Evolutionary conservation across 306 rosid species (phyloP), one percentile per base, ranked within the genome.

Genomic region (Quercus alba): DNA sequence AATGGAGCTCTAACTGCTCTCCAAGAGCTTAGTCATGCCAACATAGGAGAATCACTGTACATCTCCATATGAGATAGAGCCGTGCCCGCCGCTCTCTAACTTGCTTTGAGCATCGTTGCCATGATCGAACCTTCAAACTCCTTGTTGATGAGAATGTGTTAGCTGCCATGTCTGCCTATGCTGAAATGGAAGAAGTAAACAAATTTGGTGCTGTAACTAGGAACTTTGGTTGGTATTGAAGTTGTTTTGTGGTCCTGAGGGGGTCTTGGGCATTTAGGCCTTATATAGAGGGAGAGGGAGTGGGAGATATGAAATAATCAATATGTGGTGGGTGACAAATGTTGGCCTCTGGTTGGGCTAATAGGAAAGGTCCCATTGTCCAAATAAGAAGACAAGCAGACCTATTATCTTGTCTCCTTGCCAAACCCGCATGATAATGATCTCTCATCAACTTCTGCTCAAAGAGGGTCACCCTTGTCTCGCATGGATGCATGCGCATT

Each of bases 41-140:
- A 30, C 94, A 93, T 15, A 95, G 88, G 75, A 93, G 94, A 77
- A 90, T 76, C 33, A 95, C 97, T 70, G 93, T 87, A 80, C 99
- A 95, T 73, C 98, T 95, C 99, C 99, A 93, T 12, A 93, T 90
- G 80, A 95, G 90, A 86, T 95, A 95, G 76, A 95, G 93, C 83
- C 99, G 78, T 4, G 96, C 91, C 73, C 93, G 84, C 55, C 90
- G 98, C 83, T 95, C 93, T 72, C 92, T 75, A 26, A 91, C 80
- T 59, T 89, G 97, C 84, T 88, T 94, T 14, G 97, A 94, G 81
- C 98, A 88, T 74, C 91, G 72, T 23, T 83, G 86, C 90, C 84
- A 87, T 33, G 94, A 79, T 25, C 90, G 64, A 54, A 79, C 13
- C 93, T 93, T 95, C 58, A 90, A 83, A 64, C 87, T 75, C 77